phyloP scores from a whole-genome alignment of 1,139 yeast genomes.

The Sugiyamaella japonica region DNA sequence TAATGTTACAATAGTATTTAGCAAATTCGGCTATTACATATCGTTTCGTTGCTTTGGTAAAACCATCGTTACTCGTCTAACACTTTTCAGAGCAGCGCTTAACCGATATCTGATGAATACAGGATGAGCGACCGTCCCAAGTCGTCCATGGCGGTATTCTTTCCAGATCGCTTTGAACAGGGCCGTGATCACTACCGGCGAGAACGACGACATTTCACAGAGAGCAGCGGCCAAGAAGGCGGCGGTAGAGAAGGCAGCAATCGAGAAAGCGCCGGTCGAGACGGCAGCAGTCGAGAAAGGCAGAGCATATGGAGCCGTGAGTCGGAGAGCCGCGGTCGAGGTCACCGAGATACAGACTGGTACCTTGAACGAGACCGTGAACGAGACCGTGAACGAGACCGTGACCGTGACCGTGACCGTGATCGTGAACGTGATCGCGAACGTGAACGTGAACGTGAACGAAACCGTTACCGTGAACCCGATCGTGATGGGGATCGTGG shows the following conservation, averaged over 20 bases:
- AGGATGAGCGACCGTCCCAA: conserved; percentile 16
- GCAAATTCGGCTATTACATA: too few species aligned
- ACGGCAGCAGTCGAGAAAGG: background rate
- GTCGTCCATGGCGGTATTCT: conserved; percentile 24
- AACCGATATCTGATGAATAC: background rate
- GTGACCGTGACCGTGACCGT: background rate
- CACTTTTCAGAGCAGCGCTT: background rate
- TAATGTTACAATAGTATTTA: background rate
- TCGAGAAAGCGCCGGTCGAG: conserved; percentile 5
- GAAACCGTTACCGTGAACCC: background rate
- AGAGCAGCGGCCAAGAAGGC: background rate
- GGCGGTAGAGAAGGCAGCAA: conserved; percentile 9
- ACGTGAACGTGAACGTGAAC: background rate
- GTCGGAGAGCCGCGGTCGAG: background rate
- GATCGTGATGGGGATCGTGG: background rate
- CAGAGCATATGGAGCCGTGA: conserved; percentile 4
- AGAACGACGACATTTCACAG: background rate
- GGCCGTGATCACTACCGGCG: conserved; percentile 7
- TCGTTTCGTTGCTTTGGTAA: background rate
- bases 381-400: conserved; percentile 7
- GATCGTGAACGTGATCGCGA: conserved; percentile 7
- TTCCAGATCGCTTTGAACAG: conserved; percentile 22
- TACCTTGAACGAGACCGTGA: conserved; percentile 14
- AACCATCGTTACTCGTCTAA: background rate
- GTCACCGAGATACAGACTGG: background rate